Base-by-base conservation (phyloP, 2,329 filamentous ascomycete species). In the Conoideocrella luteorostrata region DNA sequence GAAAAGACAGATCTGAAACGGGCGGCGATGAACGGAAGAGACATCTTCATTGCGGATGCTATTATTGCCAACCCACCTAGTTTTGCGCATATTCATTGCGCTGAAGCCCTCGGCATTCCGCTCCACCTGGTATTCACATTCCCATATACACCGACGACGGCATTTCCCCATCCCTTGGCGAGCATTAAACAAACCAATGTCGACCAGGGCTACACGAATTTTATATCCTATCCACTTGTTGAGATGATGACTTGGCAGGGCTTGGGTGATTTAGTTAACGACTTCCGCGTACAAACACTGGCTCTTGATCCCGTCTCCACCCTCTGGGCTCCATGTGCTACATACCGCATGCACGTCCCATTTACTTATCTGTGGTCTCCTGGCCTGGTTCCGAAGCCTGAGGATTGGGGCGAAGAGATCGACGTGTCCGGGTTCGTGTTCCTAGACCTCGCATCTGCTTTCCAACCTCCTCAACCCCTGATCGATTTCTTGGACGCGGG, bases 171-270 rank as follows among this genome's bases (percentile, higher is more conserved):
- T 57, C 86, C 87, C 0, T 61, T 91, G 39, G 85, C 86, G 9
- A 88, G 80, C 56, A 83, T 91, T 61, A 86, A 83, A 56, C 75
- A 75, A 47, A 80, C 75, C 13, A 87, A 88, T 50, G 77, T 88
- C 7, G 84, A 89, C 53, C 71, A 77, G 2, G 79, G 78, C 17
- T 86, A 87, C 56, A 80, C 82, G 11, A 93, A 91, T 61, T 88
- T 87, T 57, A 87, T 91, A 59, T 84, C 79, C 2, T 93, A 90
- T 57, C 81, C 84, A 0, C 65, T 91, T 28, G 84, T 91, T 2
- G 86, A 91, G 58, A 84, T 88, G 78, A 87, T 91, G 75, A 85
- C 88, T 1, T 95, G 89, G 89, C 88, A 95, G 62, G 90, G 89
- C 0, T 70, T 91, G 1, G 86, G 86, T 3, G 86, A 90, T 58